Base-by-base conservation (phyloP, 805 yeast species). In the Diddensiella caesifluorescens region DNA sequence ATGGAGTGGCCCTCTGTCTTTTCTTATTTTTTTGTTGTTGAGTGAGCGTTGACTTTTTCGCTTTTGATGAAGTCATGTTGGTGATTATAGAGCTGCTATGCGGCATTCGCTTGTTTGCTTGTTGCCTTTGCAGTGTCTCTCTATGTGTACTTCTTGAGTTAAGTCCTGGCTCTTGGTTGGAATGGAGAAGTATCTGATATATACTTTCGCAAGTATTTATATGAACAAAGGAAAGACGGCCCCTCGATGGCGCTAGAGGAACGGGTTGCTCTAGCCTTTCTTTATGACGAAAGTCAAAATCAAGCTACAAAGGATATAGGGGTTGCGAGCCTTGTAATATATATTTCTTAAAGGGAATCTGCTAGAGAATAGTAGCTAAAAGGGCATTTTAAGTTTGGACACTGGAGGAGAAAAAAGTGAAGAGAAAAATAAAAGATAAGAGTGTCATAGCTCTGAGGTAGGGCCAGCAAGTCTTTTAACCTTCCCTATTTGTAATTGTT, bases 11-110 rank as follows among this genome's bases (percentile, higher is more conserved):
- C 27, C 56, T 27, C 30, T 52, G 56, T 4, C 56, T 41, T 37
- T 49, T 49, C 30, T 47, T 47, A 33, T 52, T 49, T 31, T 48
- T 43, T 36, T 52, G 55, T 35, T 51, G 55, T 38, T 52, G 56
- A 9, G 56, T 52, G 27, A 52, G 28, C 2, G 48, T 49, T 3
- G 50, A 49, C 35, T 52, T 52, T n/a, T 49, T 32, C 4, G 48
- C 27, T 25, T 25, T 25, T 9, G 12, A 25, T 9, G 27, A 9
- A 9, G 10, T 12, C 12, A 9, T 9, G 12, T 25, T 25, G 27
- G 27, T 25, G 27, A n/a, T n/a, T n/a, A n/a, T n/a, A 25, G 27
- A 25, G 9, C 27, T 12, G 12, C 27, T 9, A 12, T 9, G 12
- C 27, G 27, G 9, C 27, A 9, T 25, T 9, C 27, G 9, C 12